Percentiles rank a stretch among this genome's conserved stretches.
Evolutionary conservation across 2,329 filamentous ascomycete genomes (phyloP).

Genomic region (Piedraia hortae): DNA sequence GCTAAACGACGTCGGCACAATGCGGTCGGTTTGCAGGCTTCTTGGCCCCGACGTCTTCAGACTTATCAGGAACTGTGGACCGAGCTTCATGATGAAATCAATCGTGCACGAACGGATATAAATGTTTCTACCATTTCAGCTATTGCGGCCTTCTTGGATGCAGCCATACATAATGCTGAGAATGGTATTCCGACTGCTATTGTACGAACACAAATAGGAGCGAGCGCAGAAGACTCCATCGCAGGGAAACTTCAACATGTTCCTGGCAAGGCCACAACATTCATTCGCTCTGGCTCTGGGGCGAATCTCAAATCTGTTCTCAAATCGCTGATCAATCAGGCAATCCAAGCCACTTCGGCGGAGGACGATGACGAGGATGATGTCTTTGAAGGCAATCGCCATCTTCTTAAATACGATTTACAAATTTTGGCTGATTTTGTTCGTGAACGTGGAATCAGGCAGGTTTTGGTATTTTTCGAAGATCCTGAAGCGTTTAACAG

Average conservation of each 20-base stretch:
- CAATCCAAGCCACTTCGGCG: conserved; percentile 23
- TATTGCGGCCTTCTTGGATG: conserved; percentile 15
- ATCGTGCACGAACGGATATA: conserved; percentile 13
- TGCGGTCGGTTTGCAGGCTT: conserved; percentile 11
- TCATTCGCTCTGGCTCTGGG: conserved; percentile 42
- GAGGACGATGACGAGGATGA: conserved; percentile 24
- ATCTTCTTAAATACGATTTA: conserved; percentile 49
- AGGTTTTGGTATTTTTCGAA: conserved; percentile 46
- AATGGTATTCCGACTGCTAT: conserved; percentile 4
- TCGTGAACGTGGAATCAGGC: conserved; percentile 23
- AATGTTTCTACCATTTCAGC: conserved; percentile 15
- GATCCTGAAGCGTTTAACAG: conserved; percentile 64
- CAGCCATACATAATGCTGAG: conserved; percentile 5
- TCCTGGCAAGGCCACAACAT: no score
- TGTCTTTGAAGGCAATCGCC: conserved; percentile 16
- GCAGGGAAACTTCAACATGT: no score
- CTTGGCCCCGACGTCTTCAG: conserved; percentile 24
- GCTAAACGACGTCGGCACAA: conserved; percentile 16
- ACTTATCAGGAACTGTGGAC: conserved; percentile 38
- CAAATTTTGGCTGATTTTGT: conserved; percentile 38
- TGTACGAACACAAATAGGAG: no score
- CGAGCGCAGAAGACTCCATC: no score
- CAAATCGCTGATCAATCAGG: conserved; percentile 42
- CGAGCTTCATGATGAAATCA: conserved; percentile 22
- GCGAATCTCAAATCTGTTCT: conserved; percentile 44